A percentile compares a stretch with the other conserved stretches of the same genome.
phyloP scores from a whole-genome alignment of 2,329 filamentous ascomycete genomes.

The Atkinsonella texensis region DNA sequence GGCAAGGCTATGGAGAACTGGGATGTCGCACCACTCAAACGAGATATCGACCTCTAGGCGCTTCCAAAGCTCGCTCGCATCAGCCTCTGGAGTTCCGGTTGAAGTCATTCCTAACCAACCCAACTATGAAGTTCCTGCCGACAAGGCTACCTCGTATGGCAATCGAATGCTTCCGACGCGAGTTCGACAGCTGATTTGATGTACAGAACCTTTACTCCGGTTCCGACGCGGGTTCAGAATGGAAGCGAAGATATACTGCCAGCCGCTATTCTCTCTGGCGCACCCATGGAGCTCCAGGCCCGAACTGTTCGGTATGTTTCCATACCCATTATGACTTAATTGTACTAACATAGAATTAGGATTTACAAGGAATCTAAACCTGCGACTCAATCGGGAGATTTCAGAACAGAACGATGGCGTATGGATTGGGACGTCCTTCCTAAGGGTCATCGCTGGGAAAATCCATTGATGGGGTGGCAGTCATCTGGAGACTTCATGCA shows the following conservation, averaged over 20 bases:
- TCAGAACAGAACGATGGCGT: constrained; percentile 76
- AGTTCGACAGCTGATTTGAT: not conserved
- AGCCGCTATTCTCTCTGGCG: constrained; percentile 80
- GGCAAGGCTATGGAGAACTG: constrained; percentile 38
- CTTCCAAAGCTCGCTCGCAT: constrained; percentile 40
- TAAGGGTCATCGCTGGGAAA: constrained; percentile 97
- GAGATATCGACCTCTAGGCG: constrained; percentile 36
- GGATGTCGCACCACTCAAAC: constrained; percentile 24
- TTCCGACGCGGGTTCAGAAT: constrained; percentile 81
- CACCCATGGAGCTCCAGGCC: constrained; percentile 86
- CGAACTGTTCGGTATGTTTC: constrained; percentile 73
- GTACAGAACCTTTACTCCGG: constrained; percentile 72
- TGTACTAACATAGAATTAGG: constrained; percentile 31
- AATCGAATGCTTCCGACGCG: not conserved
- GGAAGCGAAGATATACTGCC: constrained; percentile 74
- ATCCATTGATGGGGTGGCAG: constrained; percentile 97
- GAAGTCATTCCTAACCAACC: constrained; percentile 49
- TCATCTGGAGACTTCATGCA: constrained; percentile 93
- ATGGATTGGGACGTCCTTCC: constrained; percentile 96
- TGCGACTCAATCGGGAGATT: constrained; percentile 90
- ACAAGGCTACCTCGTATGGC: constrained; percentile 79
- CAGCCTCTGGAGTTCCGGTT: constrained; percentile 26
- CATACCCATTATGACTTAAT: not conserved
- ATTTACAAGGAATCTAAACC: constrained; percentile 88
- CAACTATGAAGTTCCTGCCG: constrained; percentile 68